Evolutionary conservation across 768 basidiomycete genomes (phyloP), one percentile per base, ranked within the genome.

Genomic region (Asterophora lycoperdoides): DNA sequence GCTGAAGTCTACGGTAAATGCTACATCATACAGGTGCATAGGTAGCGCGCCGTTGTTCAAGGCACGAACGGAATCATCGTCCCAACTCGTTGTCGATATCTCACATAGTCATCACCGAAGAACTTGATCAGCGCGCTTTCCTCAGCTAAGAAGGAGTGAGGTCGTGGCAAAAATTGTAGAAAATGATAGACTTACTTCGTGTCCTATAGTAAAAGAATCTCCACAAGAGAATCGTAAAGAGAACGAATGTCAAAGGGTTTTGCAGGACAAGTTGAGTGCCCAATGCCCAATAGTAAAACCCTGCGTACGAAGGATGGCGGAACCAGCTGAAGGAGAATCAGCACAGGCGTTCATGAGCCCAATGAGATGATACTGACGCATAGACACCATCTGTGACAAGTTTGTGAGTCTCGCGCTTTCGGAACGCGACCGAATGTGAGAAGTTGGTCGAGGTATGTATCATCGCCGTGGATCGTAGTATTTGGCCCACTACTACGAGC

Each of bases 241-340:
- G 64, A 2, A 83, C 37, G 54, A 89, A 83, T 11, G 83, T 82
- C 13, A 93, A 26, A 0, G 88, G 80, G 62, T 98, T 99, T 61
- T 93, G 93, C 17, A 98, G 74, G 1, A 92, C 79, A 32, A 98
- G 68, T 64, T 99, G 96, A 0, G 93, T 96, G 2, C 94, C 93
- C 20, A 99, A 60, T 0, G 93, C 93, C 96, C 96, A 98, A 65
- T 95, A 98, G 66, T 89, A 95, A 73, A 97, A 99, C 2, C 94
- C 96, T 1, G 90, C 81, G 58, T 99, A 99, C 0, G 95, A 96
- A 9, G 96, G 96, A 67, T 99, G 96, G 11, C 96, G 82, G 52
- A 84, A 86, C 80, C 81, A 88, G 6, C 90, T 92, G 47, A 19
- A 48, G 0, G 23, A 36, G 19, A 13, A 32, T 56, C 15, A 56